These are phyloP conservation scores for Mucor sp. DNA, from an alignment of 371 early-diverging fungal species.

Conservation along the genomic window DNA sequence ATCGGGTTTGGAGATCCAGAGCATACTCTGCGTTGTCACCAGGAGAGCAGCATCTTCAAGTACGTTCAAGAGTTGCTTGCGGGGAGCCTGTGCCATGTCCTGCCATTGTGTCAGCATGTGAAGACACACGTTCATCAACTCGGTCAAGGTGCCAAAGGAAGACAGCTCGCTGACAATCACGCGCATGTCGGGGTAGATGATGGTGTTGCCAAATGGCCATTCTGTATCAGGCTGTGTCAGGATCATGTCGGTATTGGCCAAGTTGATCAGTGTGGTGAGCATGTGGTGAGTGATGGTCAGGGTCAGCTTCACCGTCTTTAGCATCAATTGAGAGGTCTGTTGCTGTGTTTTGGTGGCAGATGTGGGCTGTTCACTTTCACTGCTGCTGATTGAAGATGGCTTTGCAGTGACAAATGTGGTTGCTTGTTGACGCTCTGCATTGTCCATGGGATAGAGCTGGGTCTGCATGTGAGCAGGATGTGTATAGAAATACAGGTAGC, in stretches of 20 bases:
- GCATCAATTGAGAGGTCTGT: constrained; percentile 15
- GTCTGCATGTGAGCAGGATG: constrained; percentile 50
- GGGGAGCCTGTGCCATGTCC: constrained; percentile 3
- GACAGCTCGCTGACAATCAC: constrained; percentile 9
- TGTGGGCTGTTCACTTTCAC: neutral
- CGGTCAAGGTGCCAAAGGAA: constrained; percentile 40
- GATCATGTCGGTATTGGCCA: constrained; percentile 26
- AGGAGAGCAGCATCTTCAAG: constrained; percentile 32
- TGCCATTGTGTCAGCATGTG: constrained; percentile 24
- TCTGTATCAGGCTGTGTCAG: constrained; percentile 18
- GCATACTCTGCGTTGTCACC: constrained; percentile 30
- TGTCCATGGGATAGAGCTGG: constrained; percentile 41
- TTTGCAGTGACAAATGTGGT: constrained; percentile 18
- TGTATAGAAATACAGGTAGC: constrained; percentile 44
- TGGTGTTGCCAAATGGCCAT: constrained; percentile 44
- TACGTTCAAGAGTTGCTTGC: constrained; percentile 15
- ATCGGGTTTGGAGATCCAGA: constrained; percentile 44
- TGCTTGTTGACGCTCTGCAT: constrained; percentile 31
- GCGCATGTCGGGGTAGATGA: constrained; percentile 31
- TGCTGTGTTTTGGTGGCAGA: neutral
- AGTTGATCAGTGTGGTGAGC: constrained; percentile 21
- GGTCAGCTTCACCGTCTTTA: neutral
- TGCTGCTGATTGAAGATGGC: too few relatives aligned
- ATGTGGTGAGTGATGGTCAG: constrained; percentile 14
- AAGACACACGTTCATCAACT: constrained; percentile 31